These are phyloP conservation scores for Erysiphe pulchra DNA, from an alignment of 2,329 filamentous ascomycete species.

Conservation along the genomic window DNA sequence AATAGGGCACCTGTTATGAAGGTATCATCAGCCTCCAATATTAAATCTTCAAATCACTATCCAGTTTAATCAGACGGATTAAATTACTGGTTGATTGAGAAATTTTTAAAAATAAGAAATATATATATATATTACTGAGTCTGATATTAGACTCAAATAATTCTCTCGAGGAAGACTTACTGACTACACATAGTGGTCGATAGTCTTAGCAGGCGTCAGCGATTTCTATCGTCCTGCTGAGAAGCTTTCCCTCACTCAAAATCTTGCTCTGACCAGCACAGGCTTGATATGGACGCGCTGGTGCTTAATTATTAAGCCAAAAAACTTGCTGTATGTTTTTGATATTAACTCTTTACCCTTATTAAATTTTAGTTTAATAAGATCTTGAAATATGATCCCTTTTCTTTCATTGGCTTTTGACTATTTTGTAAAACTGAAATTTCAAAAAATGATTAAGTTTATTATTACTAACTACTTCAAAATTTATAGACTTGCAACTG, in stretches of 20 bases:
- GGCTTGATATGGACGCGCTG: conserved; percentile 95
- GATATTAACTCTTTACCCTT: not conserved
- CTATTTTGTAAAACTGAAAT: not conserved
- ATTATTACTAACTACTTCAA: not conserved
- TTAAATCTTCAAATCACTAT: too few relatives aligned
- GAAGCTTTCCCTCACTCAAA: conserved; percentile 82
- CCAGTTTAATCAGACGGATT: too few relatives aligned
- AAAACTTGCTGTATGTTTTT: conserved; percentile 55
- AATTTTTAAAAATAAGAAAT: not conserved
- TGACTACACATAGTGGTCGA: conserved; percentile 38
- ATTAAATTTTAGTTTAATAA: not conserved
- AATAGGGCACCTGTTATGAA: conserved; percentile 81
- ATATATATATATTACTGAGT: not conserved
- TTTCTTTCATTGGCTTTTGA: not conserved
- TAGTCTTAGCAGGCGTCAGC: conserved; percentile 76
- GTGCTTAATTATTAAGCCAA: conserved; percentile 91
- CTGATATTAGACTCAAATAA: not conserved
- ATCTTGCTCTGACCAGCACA: conserved; percentile 68
- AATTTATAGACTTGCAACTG: conserved; percentile 46
- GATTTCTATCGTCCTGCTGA: conserved; percentile 81
- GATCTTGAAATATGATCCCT: not conserved
- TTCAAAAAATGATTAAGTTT: not conserved
- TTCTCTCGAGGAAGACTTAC: conserved; percentile 1
- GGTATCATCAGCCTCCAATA: conserved; percentile 16
- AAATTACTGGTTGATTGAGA: not conserved